These are phyloP conservation scores for Bipolaris zeicola DNA, from an alignment of 2,329 filamentous ascomycete species.

Conservation along the genomic window DNA sequence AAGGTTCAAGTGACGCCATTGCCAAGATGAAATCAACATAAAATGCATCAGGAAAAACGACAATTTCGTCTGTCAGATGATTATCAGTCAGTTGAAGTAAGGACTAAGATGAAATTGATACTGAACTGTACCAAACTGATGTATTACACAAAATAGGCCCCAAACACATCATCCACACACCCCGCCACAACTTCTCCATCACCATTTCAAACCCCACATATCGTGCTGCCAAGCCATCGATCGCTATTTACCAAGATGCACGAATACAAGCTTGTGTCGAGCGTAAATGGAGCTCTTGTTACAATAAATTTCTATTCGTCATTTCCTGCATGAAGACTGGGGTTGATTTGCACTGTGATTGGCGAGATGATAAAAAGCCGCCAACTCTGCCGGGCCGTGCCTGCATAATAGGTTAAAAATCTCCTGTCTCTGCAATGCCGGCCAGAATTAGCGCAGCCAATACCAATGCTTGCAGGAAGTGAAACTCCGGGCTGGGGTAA, in stretches of 20 bases:
- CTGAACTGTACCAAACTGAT: neutral
- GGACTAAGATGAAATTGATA: neutral
- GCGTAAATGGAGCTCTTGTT: neutral
- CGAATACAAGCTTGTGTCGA: neutral
- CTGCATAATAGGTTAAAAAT: neutral
- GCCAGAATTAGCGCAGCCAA: neutral
- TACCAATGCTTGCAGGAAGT: neutral
- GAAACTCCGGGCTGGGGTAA: neutral
- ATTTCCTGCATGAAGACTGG: neutral
- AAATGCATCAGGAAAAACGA: neutral
- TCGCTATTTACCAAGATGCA: neutral
- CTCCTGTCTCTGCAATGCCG: neutral
- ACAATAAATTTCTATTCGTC: neutral
- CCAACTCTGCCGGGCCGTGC: neutral
- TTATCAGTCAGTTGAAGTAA: neutral
- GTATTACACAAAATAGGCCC: no score
- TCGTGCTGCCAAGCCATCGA: neutral
- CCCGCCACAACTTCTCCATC: neutral
- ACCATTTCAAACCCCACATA: neutral
- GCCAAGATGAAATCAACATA: neutral
- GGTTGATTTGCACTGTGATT: neutral
- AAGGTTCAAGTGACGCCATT: neutral
- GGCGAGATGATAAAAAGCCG: conserved; percentile 7
- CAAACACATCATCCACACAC: no score
- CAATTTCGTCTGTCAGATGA: neutral